A percentile compares a stretch with the other conserved stretches of the same genome.
These are phyloP conservation scores for Candida sonorensis DNA, from an alignment of 805 yeast species.

Conservation along the genomic window DNA sequence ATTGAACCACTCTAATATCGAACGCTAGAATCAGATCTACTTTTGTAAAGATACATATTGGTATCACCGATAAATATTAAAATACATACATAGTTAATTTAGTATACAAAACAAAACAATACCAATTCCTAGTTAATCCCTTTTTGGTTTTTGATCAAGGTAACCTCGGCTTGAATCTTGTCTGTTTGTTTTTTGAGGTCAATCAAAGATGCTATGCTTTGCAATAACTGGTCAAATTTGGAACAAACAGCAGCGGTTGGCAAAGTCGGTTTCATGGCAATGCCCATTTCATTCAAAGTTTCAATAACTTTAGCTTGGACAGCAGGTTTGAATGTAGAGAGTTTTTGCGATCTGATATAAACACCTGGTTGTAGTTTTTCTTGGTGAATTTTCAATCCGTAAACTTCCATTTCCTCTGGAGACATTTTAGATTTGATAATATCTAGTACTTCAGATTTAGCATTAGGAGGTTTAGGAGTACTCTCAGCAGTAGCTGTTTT, in stretches of 20 bases:
- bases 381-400: constrained; percentile 75
- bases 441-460: constrained; percentile 23
- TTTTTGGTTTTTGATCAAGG: constrained; percentile 34
- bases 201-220: constrained; percentile 60
- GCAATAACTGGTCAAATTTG: constrained; percentile 68
- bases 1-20: neutral
- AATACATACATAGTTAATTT: no score
- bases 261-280: constrained; percentile 80
- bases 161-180: constrained; percentile 74
- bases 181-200: constrained; percentile 86
- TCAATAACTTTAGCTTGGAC: constrained; percentile 55
- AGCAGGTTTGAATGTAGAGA: constrained; percentile 73
- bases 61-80: no score
- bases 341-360: constrained; percentile 68
- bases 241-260: constrained; percentile 75
- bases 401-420: constrained; percentile 73
- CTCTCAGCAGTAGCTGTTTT: neutral
- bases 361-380: constrained; percentile 78
- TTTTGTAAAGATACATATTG: no score
- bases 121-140: constrained; percentile 10
- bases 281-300: constrained; percentile 67
- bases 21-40: no score
- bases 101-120: neutral
- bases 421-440: constrained; percentile 52
- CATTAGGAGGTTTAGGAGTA: constrained; percentile 1